Evolutionary conservation across 148 eudicot genomes (phyloP).

Genomic region (Agrostemma githago): DNA sequence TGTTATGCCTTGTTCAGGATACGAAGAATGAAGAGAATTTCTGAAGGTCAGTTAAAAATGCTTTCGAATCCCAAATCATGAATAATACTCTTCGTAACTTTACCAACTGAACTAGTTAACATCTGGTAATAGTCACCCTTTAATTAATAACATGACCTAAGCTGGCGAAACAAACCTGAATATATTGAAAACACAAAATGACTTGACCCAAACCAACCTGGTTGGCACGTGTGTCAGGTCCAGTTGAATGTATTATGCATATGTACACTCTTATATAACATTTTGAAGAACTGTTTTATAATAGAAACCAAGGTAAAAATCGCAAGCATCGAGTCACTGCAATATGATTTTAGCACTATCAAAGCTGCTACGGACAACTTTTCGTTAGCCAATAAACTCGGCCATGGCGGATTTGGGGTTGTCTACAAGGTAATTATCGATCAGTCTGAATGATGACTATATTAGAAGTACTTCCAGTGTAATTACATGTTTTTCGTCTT

Average conservation of each 20-base stretch:
- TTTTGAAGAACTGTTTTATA: background rate
- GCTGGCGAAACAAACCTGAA: background rate
- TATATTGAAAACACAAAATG: no score
- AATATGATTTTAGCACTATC: constrained; percentile 12
- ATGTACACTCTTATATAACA: background rate
- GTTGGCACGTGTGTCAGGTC: no score
- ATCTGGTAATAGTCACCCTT: no score
- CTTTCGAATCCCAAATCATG: no score
- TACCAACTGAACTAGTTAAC: no score
- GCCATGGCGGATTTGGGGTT: constrained; percentile 26
- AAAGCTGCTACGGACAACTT: constrained; percentile 23
- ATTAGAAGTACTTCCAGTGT: no score
- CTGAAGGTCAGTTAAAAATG: background rate
- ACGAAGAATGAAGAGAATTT: background rate
- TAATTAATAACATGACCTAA: no score
- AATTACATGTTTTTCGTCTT: no score
- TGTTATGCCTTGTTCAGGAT: background rate
- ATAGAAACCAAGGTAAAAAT: constrained; percentile 10
- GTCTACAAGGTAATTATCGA: constrained; percentile 17
- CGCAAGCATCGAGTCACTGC: constrained; percentile 7
- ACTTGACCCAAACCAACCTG: no score
- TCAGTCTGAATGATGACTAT: background rate
- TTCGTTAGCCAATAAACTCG: constrained; percentile 20
- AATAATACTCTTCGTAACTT: no score
- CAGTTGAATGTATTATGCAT: no score